Base-by-base conservation (phyloP, 1,284 basidiomycete genomes). In the Ustilago hordei region DNA sequence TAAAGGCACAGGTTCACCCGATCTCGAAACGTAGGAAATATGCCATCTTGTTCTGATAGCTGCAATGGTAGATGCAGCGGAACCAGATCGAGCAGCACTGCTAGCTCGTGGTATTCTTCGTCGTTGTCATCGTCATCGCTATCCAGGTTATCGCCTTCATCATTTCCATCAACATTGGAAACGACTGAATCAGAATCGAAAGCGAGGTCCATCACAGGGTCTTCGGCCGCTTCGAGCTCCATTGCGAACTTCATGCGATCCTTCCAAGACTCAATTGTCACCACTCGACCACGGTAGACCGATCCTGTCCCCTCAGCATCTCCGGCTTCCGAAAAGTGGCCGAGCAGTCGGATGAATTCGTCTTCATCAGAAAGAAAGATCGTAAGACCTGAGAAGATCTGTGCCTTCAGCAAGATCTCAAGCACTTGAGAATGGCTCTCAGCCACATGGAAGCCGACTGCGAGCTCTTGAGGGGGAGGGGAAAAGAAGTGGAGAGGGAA, bases 401-500 rank as follows among this genome's bases (percentile, higher is more conserved):
- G 60, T 38, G 57, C 66, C 15, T 64, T 59, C 9, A 69, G 23
- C 3, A 69, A 6, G 7, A 43, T 57, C 8, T 59, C 57, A 2
- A 69, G 35, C 31, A 64, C 67, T 11, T 63, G 56, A 2, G 9
- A 23, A 6, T 54, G 19, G 1, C 34, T 48, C 3, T 31, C 23
- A n/a, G 56, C 47, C 1, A 59, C n/a, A 9, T 9, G 32, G 32
- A 64, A 69, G 2, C 36, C 67, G 3, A 52, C 59, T 1, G 57
- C 61, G 23, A 17, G 32, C 35, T 38, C 12, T 5, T 12, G 7
- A 11, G 1, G 4, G 12, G 5, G 4, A 9, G 19, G 41, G 39
- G 47, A 43, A 7, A 60, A 19, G 39, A 55, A 64, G 61, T 69
- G 53, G 4, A 60, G 23, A 2, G 67, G 54, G 31, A 69, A 69